Base-by-base conservation (phyloP, 148 eudicot genomes). In the Amaranthus cruentus region DNA sequence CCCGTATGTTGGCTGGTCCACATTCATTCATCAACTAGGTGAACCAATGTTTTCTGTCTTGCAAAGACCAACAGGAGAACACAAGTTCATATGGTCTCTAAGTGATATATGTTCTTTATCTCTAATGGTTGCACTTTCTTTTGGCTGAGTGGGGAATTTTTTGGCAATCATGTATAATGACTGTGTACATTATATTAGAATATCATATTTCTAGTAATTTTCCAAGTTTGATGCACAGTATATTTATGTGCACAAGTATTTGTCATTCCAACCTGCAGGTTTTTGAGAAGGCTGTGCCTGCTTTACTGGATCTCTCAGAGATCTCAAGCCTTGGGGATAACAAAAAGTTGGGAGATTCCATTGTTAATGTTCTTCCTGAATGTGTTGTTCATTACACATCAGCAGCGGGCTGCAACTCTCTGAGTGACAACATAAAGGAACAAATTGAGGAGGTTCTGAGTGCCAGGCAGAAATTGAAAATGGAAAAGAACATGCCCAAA, bases 261-360 rank as follows among this genome's bases (percentile, higher is more conserved):
- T 49, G 14, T 47, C 55, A 4, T 59, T 13, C 61, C 56, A 14
- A 75, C 72, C 21, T 70, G 81, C 78, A 94, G 98, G 98, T 91
- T 18, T 82, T 86, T 72, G 98, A 94, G 76, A 90, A 87, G 75
- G 96, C 86, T 55, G 91, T 90, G 69, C 93, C 98, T 74, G 87
- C 87, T 63, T 84, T 95, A 4, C 78, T 88, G 64, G 99, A 95
- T 76, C 90, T 95, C 21, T 90, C 97, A 57, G 99, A 95, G 71
- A 85, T 92, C 66, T 83, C 93, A 59, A 80, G 81, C 43, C 86
- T 95, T 7, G 99, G 97, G 47, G 97, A 95, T 63, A 89, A 88
- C 85, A 92, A 90, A 81, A 90, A 88, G 70, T 92, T 95, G 42
- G 99, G 99, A 54, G 99, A 95, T 79, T 81, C 96, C 67, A 92